Evolutionary conservation across 2,329 filamentous ascomycete species (phyloP).

Genomic region (Trichophyton simii): DNA sequence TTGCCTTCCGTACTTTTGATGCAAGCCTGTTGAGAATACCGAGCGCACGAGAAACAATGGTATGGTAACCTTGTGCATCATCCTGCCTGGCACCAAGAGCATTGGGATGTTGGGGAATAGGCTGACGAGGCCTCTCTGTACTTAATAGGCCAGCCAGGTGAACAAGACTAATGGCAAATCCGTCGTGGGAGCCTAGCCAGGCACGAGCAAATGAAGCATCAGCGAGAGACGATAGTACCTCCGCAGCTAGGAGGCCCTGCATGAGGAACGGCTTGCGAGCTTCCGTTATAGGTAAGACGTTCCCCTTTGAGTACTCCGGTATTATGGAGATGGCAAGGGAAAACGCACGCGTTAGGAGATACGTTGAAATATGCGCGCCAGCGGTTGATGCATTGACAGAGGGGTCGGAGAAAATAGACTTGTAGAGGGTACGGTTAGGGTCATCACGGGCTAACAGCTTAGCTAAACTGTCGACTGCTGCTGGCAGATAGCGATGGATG

Average conservation of each 20-base stretch:
- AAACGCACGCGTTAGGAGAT: constrained; percentile 77
- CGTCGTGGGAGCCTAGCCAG: constrained; percentile 75
- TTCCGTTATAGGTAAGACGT: constrained; percentile 58
- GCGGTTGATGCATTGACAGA: constrained; percentile 47
- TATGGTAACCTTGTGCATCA: constrained; percentile 31
- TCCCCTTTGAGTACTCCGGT: constrained; percentile 56
- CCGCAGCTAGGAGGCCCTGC: constrained; percentile 80
- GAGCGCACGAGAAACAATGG: constrained; percentile 55
- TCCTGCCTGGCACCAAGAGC: constrained; percentile 27
- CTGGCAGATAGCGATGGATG: constrained; percentile 75
- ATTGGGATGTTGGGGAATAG: constrained; percentile 24
- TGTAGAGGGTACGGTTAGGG: constrained; percentile 77
- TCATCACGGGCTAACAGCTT: constrained; percentile 89
- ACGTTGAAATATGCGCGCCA: constrained; percentile 52
- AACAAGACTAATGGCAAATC: constrained; percentile 69
- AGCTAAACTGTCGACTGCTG: constrained; percentile 78
- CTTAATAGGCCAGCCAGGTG: constrained; percentile 62
- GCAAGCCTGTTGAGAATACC: constrained; percentile 55
- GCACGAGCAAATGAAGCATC: constrained; percentile 59
- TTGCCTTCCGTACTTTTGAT: constrained; percentile 49
- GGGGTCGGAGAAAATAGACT: constrained; percentile 66
- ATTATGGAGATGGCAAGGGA: constrained; percentile 74
- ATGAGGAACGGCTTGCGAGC: constrained; percentile 78
- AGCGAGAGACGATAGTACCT: constrained; percentile 70
- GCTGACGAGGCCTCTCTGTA: constrained; percentile 45